A percentile compares a stretch with the other conserved stretches of the same genome.
These are phyloP conservation scores for Boletus rex-veris DNA, from an alignment of 768 basidiomycete species.

Conservation along the genomic window DNA sequence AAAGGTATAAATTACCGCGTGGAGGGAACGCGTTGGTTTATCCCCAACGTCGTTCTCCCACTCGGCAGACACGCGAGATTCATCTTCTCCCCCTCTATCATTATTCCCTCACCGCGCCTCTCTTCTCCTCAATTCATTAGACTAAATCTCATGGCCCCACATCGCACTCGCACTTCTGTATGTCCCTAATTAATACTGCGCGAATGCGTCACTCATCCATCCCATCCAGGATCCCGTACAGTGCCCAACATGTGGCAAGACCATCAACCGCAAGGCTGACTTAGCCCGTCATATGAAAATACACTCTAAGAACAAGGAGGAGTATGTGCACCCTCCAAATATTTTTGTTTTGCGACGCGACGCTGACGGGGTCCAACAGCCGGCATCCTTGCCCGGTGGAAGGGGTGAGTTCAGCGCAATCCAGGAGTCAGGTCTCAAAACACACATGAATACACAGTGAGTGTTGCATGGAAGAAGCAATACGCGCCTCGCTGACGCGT, in stretches of 20 bases:
- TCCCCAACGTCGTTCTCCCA: not conserved
- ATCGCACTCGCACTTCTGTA: conserved; percentile 2
- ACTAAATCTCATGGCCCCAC: not conserved
- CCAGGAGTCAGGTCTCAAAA: conserved; percentile 28
- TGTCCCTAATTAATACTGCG: not conserved
- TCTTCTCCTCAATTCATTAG: not conserved
- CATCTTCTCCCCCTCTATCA: too few species aligned
- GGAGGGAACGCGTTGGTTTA: not conserved
- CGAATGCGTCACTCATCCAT: not conserved
- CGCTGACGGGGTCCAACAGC: conserved; percentile 14
- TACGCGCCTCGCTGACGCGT: not conserved
- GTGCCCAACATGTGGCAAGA: conserved; percentile 15
- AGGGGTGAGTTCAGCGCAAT: conserved; percentile 18
- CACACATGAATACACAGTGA: conserved; percentile 31
- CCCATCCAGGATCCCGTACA: not conserved
- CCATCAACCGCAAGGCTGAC: conserved; percentile 25
- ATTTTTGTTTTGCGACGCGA: not conserved
- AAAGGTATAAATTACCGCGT: conserved; percentile 19
- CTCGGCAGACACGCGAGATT: not conserved
- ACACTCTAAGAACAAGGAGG: conserved; percentile 18
- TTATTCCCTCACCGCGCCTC: not conserved
- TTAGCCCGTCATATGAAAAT: conserved; percentile 26
- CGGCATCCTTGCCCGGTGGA: conserved; percentile 19
- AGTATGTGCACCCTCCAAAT: conserved; percentile 15
- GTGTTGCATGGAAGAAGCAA: conserved; percentile 1